These are phyloP conservation scores for Teunomyces stri DNA, from an alignment of 805 yeast species.

Conservation along the genomic window DNA sequence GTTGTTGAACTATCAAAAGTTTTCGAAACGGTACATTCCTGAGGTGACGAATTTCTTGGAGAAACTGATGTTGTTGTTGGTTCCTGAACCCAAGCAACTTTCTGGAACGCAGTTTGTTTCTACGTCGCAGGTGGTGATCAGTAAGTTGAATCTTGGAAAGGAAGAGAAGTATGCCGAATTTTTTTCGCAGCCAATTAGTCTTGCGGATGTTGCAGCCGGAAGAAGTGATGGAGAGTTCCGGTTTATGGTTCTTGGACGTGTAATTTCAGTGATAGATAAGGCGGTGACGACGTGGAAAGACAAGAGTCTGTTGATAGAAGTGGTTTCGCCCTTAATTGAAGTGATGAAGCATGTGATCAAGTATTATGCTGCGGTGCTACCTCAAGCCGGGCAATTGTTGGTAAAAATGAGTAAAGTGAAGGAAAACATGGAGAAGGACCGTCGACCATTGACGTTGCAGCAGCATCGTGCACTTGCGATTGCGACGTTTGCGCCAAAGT, in stretches of 20 bases:
- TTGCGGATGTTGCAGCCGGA: conserved; percentile 11
- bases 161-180: conserved; percentile 12
- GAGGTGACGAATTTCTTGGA: conserved; percentile 65
- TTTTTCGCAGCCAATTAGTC: conserved; percentile 1
- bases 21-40: conserved; percentile 80
- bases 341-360: conserved; percentile 41
- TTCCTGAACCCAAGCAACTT: conserved; percentile 35
- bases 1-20: conserved; percentile 68
- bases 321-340: conserved; percentile 46
- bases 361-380: conserved; percentile 31
- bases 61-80: conserved; percentile 44
- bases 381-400: conserved; percentile 43
- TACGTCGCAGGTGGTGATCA: conserved; percentile 7
- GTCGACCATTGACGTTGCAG: conserved; percentile 74
- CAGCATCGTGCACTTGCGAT: conserved; percentile 81
- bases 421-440: conserved; percentile 21
- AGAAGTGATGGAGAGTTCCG: conserved; percentile 16
- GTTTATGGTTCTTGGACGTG: conserved; percentile 32
- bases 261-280: conserved; percentile 30
- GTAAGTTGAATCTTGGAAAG: conserved; percentile 17
- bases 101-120: conserved; percentile 12
- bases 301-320: conserved; percentile 58
- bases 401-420: conserved; percentile 50
- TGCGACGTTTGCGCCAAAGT: conserved; percentile 82
- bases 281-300: conserved; percentile 55